These are phyloP conservation scores for Colletotrichum salicis DNA, from an alignment of 2,329 filamentous ascomycete genomes.

Conservation along the genomic window DNA sequence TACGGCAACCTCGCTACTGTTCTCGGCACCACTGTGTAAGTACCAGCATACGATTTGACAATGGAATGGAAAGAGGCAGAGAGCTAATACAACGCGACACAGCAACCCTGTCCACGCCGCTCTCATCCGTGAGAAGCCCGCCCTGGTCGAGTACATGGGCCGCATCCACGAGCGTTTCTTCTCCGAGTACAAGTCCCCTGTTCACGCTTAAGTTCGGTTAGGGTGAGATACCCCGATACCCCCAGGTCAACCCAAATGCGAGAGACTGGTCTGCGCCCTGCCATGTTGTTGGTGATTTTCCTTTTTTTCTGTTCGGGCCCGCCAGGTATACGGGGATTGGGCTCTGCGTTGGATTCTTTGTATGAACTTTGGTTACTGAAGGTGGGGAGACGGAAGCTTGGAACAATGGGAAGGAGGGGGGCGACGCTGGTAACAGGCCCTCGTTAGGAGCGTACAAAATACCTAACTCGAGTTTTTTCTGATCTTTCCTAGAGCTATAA, in stretches of 20 bases:
- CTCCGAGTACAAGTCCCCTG: constrained; percentile 31
- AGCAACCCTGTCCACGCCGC: constrained; percentile 34
- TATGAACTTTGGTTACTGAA: constrained; percentile 9
- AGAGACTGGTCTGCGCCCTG: not conserved
- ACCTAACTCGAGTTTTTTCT: constrained; percentile 23
- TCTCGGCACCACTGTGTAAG: constrained; percentile 34
- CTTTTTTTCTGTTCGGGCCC: not conserved
- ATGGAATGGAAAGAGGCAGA: not conserved
- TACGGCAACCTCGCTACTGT: constrained; percentile 33
- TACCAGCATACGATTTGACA: not conserved
- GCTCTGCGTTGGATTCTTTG: constrained; percentile 11
- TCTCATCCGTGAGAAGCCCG: constrained; percentile 34
- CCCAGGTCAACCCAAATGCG: constrained; percentile 9
- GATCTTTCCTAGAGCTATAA: constrained; percentile 26
- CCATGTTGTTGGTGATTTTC: not conserved
- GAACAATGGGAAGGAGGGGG: not conserved
- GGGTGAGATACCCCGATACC: constrained; percentile 32
- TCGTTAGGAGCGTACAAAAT: constrained; percentile 16
- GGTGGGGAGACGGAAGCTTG: constrained; percentile 9
- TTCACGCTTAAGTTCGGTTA: constrained; percentile 27
- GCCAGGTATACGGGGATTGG: constrained; percentile 13
- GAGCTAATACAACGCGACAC: not conserved
- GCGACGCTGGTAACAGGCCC: not conserved
- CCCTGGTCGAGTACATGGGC: constrained; percentile 32
- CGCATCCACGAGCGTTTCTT: constrained; percentile 35